Evolutionary conservation across 2,329 filamentous ascomycete species (phyloP).

Genomic region (Hypoxylon sp.): DNA sequence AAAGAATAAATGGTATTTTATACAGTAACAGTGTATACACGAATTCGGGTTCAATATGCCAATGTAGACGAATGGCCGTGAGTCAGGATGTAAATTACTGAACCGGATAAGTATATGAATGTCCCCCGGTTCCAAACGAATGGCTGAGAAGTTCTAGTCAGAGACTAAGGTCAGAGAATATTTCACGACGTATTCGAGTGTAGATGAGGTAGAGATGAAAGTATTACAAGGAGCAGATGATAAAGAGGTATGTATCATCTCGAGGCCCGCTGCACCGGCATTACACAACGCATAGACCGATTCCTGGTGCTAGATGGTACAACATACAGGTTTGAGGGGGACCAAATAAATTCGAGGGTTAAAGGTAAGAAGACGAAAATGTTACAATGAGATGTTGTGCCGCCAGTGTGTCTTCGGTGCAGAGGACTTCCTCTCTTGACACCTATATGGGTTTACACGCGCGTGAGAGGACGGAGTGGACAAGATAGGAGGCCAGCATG

Average conservation of each 20-base stretch:
- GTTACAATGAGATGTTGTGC: slow-evolving; percentile 34
- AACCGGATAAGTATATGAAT: background rate
- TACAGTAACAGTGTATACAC: slow-evolving; percentile 4
- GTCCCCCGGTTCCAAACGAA: background rate
- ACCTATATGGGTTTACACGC: slow-evolving; percentile 37
- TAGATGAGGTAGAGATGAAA: slow-evolving; percentile 27
- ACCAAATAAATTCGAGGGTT: slow-evolving; percentile 36
- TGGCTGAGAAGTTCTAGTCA: slow-evolving; percentile 3
- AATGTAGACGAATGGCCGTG: slow-evolving; percentile 11
- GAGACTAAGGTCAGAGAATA: slow-evolving; percentile 19
- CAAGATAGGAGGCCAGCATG: slow-evolving; percentile 41
- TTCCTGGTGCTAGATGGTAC: slow-evolving; percentile 44
- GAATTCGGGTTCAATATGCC: background rate
- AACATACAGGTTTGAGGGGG: slow-evolving; percentile 30
- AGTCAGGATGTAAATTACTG: slow-evolving; percentile 8
- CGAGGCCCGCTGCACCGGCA: slow-evolving; percentile 43
- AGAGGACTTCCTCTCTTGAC: slow-evolving; percentile 37
- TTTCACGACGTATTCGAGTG: slow-evolving; percentile 26
- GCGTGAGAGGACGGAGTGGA: slow-evolving; percentile 28
- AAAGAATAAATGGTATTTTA: background rate
- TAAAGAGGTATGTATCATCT: slow-evolving; percentile 47
- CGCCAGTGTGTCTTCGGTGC: slow-evolving; percentile 39
- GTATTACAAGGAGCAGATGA: slow-evolving; percentile 44
- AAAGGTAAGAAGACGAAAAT: slow-evolving; percentile 28
- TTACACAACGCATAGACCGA: slow-evolving; percentile 45